phyloP scores from a whole-genome alignment of 2,329 filamentous ascomycete species.

The Aspergillus sp. region DNA sequence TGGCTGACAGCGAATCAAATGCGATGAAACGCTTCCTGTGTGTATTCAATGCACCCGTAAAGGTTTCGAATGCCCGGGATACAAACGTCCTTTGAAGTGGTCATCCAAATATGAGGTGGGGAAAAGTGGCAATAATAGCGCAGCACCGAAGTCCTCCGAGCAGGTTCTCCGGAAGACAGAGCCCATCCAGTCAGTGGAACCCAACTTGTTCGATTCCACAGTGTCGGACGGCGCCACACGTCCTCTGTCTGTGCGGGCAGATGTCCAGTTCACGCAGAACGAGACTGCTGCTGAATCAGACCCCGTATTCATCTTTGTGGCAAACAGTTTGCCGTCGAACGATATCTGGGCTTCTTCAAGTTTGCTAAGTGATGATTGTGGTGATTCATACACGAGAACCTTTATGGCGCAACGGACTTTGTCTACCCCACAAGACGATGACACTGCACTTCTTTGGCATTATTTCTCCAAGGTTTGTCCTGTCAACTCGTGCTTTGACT shows the following conservation, averaged over 20 bases:
- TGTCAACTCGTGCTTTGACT: slow-evolving; percentile 7
- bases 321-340: too few relatives aligned
- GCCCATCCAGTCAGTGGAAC: background rate
- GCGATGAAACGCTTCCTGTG: slow-evolving; percentile 8
- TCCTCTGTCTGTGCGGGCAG: too few relatives aligned
- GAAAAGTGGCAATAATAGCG: background rate
- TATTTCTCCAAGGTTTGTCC: background rate
- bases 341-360: too few relatives aligned
- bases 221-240: too few relatives aligned
- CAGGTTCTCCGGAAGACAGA: background rate
- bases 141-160: background rate
- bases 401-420: background rate
- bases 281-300: too few relatives aligned
- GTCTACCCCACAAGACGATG: background rate
- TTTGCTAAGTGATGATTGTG: too few relatives aligned
- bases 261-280: too few relatives aligned
- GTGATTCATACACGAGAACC: too few relatives aligned
- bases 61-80: slow-evolving; percentile 9
- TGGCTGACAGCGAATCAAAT: slow-evolving; percentile 10
- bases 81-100: slow-evolving; percentile 11
- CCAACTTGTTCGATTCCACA: background rate
- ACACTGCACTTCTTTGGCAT: background rate
- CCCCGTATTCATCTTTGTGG: too few relatives aligned
- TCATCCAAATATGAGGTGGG: slow-evolving; percentile 14
- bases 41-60: slow-evolving; percentile 13